Percentiles rank a stretch among this genome's conserved stretches.
Evolutionary conservation across 1,284 basidiomycete species (phyloP).

Genomic region (Mycosarcoma mackinlayi): DNA sequence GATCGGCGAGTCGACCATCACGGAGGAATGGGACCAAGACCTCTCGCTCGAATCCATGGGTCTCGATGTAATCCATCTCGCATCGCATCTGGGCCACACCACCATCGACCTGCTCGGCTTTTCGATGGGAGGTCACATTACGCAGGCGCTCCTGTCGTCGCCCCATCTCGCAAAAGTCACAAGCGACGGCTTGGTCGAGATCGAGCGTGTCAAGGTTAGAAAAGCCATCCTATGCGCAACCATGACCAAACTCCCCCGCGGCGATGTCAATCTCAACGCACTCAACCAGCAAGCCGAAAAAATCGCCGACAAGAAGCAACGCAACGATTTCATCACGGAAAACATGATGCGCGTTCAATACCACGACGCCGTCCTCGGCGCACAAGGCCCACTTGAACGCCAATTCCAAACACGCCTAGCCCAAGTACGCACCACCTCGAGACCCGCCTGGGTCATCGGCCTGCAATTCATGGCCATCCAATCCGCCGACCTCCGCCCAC

Average conservation of each 20-base stretch:
- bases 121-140: constrained; percentile 65
- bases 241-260: constrained; percentile 61
- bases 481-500: constrained; percentile 26
- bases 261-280: constrained; percentile 43
- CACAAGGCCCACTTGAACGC: constrained; percentile 3
- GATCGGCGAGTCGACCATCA: constrained; percentile 52
- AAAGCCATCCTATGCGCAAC: constrained; percentile 59
- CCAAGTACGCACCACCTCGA: constrained; percentile 20
- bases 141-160: constrained; percentile 53
- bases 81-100: constrained; percentile 32
- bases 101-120: constrained; percentile 60
- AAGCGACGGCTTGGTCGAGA: background rate
- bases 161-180: background rate
- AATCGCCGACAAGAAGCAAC: constrained; percentile 21
- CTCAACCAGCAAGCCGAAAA: constrained; percentile 24
- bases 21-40: constrained; percentile 48
- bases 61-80: constrained; percentile 53
- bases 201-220: constrained; percentile 40
- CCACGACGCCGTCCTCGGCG: constrained; percentile 41
- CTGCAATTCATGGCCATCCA: constrained; percentile 56
- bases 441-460: constrained; percentile 46
- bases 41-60: constrained; percentile 58
- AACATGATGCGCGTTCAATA: constrained; percentile 60
- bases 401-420: constrained; percentile 34
- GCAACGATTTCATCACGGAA: constrained; percentile 40